These are phyloP conservation scores for Rutstroemia sp. DNA, from an alignment of 2,329 filamentous ascomycete species.

Conservation along the genomic window DNA sequence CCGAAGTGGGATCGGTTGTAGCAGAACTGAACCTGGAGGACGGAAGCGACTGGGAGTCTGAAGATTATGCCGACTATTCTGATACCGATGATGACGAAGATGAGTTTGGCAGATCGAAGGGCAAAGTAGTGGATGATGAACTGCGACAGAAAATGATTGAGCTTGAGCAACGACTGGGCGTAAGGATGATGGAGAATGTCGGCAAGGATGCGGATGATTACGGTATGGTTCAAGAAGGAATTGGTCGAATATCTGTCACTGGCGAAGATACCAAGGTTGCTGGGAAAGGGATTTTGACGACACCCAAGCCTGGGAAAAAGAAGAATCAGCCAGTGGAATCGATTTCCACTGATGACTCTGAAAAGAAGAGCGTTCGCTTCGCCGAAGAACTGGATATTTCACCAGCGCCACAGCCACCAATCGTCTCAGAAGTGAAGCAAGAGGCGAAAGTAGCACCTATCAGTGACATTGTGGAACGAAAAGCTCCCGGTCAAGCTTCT, in stretches of 20 bases:
- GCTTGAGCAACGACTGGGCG: constrained; percentile 68
- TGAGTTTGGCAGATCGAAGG: constrained; percentile 68
- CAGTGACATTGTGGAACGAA: constrained; percentile 38
- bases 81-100: constrained; percentile 53
- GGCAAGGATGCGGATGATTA: constrained; percentile 37
- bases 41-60: constrained; percentile 47
- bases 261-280: constrained; percentile 6
- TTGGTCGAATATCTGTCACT: constrained; percentile 49
- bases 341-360: not conserved
- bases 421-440: constrained; percentile 11
- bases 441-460: constrained; percentile 32
- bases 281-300: not conserved
- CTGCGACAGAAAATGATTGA: constrained; percentile 70
- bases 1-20: constrained; percentile 84
- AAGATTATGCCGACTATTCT: constrained; percentile 44
- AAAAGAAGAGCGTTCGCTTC: constrained; percentile 72
- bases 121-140: constrained; percentile 65
- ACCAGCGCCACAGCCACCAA: constrained; percentile 30
- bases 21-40: constrained; percentile 85
- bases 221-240: constrained; percentile 39
- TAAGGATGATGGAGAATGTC: constrained; percentile 46
- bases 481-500: constrained; percentile 16
- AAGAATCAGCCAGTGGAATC: not conserved
- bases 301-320: not conserved
- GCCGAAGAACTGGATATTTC: constrained; percentile 68